Evolutionary conservation across 345 rosid species (phyloP).

Genomic region (Aurinia saxatilis): DNA sequence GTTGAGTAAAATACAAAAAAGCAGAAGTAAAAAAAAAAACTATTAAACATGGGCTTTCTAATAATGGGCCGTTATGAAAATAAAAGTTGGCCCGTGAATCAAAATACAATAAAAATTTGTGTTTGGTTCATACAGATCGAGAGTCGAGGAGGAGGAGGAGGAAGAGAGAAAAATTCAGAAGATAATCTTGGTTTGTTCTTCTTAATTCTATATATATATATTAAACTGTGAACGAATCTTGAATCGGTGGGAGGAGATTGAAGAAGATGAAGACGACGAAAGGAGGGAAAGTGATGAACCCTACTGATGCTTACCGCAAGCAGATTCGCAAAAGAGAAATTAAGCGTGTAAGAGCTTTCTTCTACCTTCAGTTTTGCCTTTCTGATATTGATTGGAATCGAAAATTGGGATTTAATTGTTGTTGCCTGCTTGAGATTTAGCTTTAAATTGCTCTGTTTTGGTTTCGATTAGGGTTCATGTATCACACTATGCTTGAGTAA

Average conservation of each 20-base stretch:
- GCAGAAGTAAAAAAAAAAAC: no score
- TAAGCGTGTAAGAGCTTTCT: conserved; percentile 49
- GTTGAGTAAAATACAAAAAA: no score
- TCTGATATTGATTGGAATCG: background rate
- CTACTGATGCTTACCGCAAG: conserved; percentile 97
- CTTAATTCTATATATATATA: no score
- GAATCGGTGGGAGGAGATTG: background rate
- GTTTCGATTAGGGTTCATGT: background rate
- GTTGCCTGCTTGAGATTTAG: background rate
- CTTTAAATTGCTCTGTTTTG: background rate
- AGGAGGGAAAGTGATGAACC: conserved; percentile 99
- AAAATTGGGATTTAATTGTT: background rate
- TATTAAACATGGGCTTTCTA: background rate
- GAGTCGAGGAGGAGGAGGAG: conserved; percentile 1
- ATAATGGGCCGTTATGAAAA: background rate
- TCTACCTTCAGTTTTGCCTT: background rate
- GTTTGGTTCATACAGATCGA: background rate
- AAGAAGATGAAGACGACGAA: conserved; percentile 87
- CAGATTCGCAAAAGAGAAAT: conserved; percentile 91
- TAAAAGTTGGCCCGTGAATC: background rate
- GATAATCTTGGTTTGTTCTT: background rate
- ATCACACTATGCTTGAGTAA: background rate
- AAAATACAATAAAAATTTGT: background rate
- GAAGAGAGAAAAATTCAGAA: no score
- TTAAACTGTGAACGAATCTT: background rate